A percentile compares a stretch with the other conserved stretches of the same genome.
These are phyloP conservation scores for Flaveria brownii DNA, from an alignment of 129 eudicot species.

Conservation along the genomic window DNA sequence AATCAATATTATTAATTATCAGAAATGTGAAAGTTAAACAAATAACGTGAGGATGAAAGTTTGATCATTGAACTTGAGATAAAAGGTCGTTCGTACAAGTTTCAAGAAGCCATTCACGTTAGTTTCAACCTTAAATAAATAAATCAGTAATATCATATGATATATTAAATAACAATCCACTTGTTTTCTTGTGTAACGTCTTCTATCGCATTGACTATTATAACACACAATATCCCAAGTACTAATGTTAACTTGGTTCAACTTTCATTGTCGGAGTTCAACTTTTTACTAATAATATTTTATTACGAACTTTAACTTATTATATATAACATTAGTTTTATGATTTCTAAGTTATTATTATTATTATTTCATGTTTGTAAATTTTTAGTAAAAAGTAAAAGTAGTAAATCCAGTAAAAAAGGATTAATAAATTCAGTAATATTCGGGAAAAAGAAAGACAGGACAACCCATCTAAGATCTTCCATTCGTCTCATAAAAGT, in stretches of 20 bases:
- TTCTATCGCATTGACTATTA: constrained; percentile 37
- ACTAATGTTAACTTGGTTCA: neutral
- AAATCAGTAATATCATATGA: neutral
- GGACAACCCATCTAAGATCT: constrained; percentile 17
- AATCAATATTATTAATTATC: neutral
- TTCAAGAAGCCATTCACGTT: neutral
- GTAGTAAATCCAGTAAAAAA: neutral
- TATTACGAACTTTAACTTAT: neutral
- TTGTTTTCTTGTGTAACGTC: constrained; percentile 37
- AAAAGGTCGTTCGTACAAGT: neutral
- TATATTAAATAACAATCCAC: constrained; percentile 5
- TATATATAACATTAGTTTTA: neutral
- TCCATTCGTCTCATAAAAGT: constrained; percentile 31
- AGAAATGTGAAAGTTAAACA: neutral
- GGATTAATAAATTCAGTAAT: neutral
- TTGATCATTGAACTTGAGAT: neutral
- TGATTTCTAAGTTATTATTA: neutral
- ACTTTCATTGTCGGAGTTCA: neutral
- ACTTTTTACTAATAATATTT: neutral
- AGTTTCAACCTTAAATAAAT: neutral
- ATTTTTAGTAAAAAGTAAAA: neutral
- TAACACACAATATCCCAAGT: constrained; percentile 15
- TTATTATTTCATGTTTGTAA: too few species aligned
- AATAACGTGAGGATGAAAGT: neutral
- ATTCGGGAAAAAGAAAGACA: constrained; percentile 11